Base-by-base conservation (phyloP, 2,329 filamentous ascomycete genomes). In the Alternaria arborescens region DNA sequence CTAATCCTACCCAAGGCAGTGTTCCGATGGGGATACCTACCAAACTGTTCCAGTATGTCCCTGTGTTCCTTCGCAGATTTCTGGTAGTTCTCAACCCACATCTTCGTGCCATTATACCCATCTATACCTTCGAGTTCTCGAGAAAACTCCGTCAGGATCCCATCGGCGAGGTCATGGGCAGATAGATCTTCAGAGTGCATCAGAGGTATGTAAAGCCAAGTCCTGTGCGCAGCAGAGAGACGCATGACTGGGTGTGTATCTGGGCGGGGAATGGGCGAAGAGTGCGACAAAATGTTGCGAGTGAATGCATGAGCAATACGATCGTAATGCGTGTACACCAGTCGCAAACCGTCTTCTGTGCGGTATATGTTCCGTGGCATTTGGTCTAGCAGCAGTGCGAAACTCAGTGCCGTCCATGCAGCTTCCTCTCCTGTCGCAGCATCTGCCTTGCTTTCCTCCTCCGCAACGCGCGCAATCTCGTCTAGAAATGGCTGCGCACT, bases 321-420 rank as follows among this genome's bases (percentile, higher is more conserved):
- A 65, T 90, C 88, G 64, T 87, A 89, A 65, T 85, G 81, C 1
- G 60, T 76, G 69, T 88, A 89, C 4, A 85, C 80, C 3, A 84
- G 63, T 0, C 79, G 73, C 24, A 85, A 75, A 0, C 79, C 77
- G 0, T 70, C 65, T 8, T 68, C 67, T 0, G 80, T 82, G 14
- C 88, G 86, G 76, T 85, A 88, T 64, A 86, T 81, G 70, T 90
- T 89, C 2, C 88, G 84, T 0, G 88, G 81, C 42, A 90, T 80
- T 69, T 90, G 88, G 63, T 90, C 88, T 3, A 90, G 81, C 2
- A 90, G 79, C 2, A 90, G 66, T 5, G 87, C 68, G 0, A 89
- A 71, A 44, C 82, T 80, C 2, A 90, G 76, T 12, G 81, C 71
- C 4, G 75, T 78, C 50, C 77, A 76, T 1, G 77, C 78, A 1